Evolutionary conservation across 208 protist species (phyloP).

Genomic region (Trypanosoma cruzi): DNA sequence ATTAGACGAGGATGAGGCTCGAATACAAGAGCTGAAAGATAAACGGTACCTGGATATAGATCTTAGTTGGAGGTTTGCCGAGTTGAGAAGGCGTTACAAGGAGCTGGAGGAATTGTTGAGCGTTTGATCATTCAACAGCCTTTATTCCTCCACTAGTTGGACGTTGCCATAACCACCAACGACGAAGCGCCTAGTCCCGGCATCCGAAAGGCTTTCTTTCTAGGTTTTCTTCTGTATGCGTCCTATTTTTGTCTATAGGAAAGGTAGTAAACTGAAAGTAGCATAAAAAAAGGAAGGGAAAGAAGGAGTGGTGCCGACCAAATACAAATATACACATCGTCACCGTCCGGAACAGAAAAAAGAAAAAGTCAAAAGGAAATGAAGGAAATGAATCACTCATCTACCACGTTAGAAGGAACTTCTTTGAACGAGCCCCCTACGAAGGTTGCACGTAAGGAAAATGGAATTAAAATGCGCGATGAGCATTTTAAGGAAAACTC

Average conservation of each 20-base stretch:
- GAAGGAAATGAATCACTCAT: neutral
- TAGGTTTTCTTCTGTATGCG: neutral
- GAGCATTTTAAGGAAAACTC: neutral
- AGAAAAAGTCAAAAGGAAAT: slow-evolving; percentile 1
- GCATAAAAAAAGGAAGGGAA: neutral
- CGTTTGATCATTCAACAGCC: slow-evolving; percentile 2
- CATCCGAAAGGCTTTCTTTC: neutral
- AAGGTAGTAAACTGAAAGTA: neutral
- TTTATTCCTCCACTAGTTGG: neutral
- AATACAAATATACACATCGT: too few relatives aligned
- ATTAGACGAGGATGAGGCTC: slow-evolving; percentile 85
- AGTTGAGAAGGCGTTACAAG: slow-evolving; percentile 75
- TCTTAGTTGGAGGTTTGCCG: slow-evolving; percentile 78
- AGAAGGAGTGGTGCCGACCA: neutral
- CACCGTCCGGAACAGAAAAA: slow-evolving; percentile 12
- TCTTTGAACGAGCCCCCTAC: slow-evolving; percentile 13
- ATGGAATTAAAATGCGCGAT: neutral
- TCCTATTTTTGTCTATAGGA: neutral
- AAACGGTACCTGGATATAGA: slow-evolving; percentile 81
- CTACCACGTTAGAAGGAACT: neutral
- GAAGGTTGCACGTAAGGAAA: slow-evolving; percentile 16
- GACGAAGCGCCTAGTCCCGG: neutral
- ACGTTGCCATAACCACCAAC: neutral
- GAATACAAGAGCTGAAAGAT: slow-evolving; percentile 68
- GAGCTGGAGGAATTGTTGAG: slow-evolving; percentile 53